These are phyloP conservation scores for Fusarium sp. DNA, from an alignment of 2,329 filamentous ascomycete genomes.

Conservation along the genomic window DNA sequence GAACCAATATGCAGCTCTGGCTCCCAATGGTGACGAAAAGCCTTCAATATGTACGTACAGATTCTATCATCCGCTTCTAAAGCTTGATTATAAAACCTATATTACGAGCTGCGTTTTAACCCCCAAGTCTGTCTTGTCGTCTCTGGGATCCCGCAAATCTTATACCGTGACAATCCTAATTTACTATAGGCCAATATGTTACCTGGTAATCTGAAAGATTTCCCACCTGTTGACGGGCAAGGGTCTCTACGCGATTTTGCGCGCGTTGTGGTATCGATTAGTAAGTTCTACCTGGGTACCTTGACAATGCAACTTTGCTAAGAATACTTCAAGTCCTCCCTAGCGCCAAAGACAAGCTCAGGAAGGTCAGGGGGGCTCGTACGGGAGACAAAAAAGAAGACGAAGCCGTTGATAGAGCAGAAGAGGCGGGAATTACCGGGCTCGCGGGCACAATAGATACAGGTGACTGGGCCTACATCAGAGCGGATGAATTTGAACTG, in stretches of 20 bases:
- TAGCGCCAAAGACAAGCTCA: neutral
- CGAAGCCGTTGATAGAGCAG: neutral
- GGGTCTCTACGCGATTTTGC: too few species aligned
- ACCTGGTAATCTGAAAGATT: neutral
- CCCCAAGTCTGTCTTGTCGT: neutral
- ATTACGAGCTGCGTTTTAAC: too few species aligned
- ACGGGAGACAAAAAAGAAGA: neutral
- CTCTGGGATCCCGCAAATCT: neutral
- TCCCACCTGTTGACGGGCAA: too few species aligned
- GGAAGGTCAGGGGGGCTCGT: neutral
- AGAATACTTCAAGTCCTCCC: neutral
- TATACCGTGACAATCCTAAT: neutral
- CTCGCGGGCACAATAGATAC: neutral
- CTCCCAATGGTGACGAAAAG: neutral
- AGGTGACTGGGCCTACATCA: conserved; percentile 1
- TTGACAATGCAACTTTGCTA: neutral
- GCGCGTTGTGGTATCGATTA: neutral
- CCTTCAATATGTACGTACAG: neutral
- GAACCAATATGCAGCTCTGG: neutral
- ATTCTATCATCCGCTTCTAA: neutral
- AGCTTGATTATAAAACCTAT: too few species aligned
- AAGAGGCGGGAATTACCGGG: neutral
- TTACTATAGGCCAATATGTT: neutral
- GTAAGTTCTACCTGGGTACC: neutral
- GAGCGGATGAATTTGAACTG: too few species aligned